These are phyloP conservation scores for Hymenoscyphus fructigenus DNA, from an alignment of 2,329 filamentous ascomycete genomes.

Conservation along the genomic window DNA sequence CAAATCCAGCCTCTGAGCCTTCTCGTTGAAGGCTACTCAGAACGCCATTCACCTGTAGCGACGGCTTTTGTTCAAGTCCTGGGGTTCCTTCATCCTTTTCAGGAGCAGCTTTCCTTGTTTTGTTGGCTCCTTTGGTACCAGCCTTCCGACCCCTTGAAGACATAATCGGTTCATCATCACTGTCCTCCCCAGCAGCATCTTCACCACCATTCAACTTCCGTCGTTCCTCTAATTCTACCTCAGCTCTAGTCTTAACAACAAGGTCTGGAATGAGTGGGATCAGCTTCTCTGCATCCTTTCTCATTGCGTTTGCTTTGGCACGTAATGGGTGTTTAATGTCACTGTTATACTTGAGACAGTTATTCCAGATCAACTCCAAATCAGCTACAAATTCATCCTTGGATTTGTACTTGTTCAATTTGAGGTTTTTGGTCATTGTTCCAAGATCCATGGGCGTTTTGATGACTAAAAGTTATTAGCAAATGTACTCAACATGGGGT, in stretches of 20 bases:
- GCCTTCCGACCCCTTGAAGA: slow-evolving; percentile 90
- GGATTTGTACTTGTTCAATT: slow-evolving; percentile 74
- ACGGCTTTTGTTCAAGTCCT: slow-evolving; percentile 70
- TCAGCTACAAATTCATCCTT: slow-evolving; percentile 95
- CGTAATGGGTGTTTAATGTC: slow-evolving; percentile 83
- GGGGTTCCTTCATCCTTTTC: slow-evolving; percentile 80
- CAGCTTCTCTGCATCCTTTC: slow-evolving; percentile 95
- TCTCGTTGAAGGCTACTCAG: slow-evolving; percentile 58
- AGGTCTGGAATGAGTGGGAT: slow-evolving; percentile 94
- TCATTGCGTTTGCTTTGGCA: slow-evolving; percentile 93
- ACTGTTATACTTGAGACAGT: slow-evolving; percentile 93
- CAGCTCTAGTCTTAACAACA: slow-evolving; percentile 82
- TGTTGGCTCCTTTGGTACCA: slow-evolving; percentile 64
- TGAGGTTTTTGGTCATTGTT: slow-evolving; percentile 97
- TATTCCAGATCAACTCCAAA: slow-evolving; percentile 93
- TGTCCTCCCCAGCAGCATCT: slow-evolving; percentile 82
- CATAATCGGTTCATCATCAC: slow-evolving; percentile 98
- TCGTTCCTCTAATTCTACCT: slow-evolving; percentile 86
- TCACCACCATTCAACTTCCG: slow-evolving; percentile 83
- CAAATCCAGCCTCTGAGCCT: slow-evolving; percentile 72
- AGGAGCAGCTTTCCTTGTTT: slow-evolving; percentile 70
- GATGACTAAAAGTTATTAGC: slow-evolving; percentile 62
- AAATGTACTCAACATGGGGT: background rate
- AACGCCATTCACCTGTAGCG: slow-evolving; percentile 65
- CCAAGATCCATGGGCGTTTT: slow-evolving; percentile 98